A percentile compares a stretch with the other conserved stretches of the same genome.
Conservation (phyloP, 345 rosid species). For the Bruguiera sexangula region DNA sequence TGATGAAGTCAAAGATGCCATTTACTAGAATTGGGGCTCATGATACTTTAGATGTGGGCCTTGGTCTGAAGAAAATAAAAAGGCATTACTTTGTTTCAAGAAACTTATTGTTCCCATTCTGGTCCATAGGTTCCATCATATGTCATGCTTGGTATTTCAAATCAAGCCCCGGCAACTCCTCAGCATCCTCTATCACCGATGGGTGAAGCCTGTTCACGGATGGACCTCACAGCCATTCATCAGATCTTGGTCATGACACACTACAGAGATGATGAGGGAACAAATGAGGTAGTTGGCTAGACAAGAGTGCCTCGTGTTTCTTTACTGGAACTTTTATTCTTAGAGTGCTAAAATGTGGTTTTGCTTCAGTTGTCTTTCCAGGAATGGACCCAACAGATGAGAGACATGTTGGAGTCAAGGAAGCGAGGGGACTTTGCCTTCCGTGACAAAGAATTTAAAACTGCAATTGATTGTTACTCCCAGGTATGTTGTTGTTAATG, state of each 20-base stretch:
- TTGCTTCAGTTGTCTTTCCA: slow-evolving; percentile 76
- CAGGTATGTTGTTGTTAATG: slow-evolving; percentile 49
- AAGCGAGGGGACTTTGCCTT: slow-evolving; percentile 91
- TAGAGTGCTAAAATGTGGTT: slow-evolving; percentile 19
- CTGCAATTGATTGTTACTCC: slow-evolving; percentile 83
- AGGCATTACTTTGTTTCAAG: background rate
- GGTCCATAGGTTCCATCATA: slow-evolving; percentile 72
- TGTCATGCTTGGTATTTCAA: slow-evolving; percentile 80
- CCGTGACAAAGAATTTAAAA: slow-evolving; percentile 93
- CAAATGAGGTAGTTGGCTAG: slow-evolving; percentile 60
- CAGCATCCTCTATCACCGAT: slow-evolving; percentile 74
- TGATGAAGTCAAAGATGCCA: too few species aligned
- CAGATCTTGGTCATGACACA: slow-evolving; percentile 77
- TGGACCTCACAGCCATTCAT: slow-evolving; percentile 96
- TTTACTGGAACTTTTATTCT: slow-evolving; percentile 9
- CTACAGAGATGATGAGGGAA: slow-evolving; percentile 94
- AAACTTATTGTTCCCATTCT: background rate
- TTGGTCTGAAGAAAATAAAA: background rate
- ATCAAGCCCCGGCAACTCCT: slow-evolving; percentile 61
- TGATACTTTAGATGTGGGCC: too few species aligned
- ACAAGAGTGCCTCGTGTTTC: background rate
- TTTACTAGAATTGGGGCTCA: too few species aligned
- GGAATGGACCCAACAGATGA: slow-evolving; percentile 99
- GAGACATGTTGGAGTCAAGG: slow-evolving; percentile 89
- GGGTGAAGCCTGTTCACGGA: slow-evolving; percentile 95